These are phyloP conservation scores for Cryptosporidium canis DNA, from an alignment of 169 alveolate species.

Conservation along the genomic window DNA sequence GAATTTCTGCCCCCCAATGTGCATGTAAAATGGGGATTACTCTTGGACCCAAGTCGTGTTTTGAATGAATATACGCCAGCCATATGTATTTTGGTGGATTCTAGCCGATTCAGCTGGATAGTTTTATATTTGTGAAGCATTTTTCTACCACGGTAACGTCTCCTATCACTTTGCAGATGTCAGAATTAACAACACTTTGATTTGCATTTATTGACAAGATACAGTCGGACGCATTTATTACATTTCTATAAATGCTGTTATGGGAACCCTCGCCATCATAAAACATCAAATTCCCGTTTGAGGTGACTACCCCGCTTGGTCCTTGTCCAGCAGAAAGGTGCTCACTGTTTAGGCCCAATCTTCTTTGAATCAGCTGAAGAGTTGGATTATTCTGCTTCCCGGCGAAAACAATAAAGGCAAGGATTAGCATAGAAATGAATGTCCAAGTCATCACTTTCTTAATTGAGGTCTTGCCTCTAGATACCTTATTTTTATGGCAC, in stretches of 20 bases:
- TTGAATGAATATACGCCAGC: no score
- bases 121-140: slow-evolving; percentile 31
- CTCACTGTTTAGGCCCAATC: background rate
- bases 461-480: background rate
- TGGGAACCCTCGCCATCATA: background rate
- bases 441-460: background rate
- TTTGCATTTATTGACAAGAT: background rate
- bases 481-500: slow-evolving; percentile 5
- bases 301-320: background rate
- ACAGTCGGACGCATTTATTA: slow-evolving; percentile 38
- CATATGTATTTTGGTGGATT: no score
- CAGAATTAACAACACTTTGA: background rate
- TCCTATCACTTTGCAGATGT: slow-evolving; percentile 52
- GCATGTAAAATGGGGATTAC: background rate
- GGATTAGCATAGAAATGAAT: background rate
- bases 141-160: slow-evolving; percentile 41
- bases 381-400: background rate
- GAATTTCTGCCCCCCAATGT: no score
- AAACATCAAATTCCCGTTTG: background rate
- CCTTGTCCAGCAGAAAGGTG: background rate
- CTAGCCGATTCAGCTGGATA: background rate
- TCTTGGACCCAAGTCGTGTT: background rate
- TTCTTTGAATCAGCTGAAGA: background rate
- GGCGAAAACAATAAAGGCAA: background rate
- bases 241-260: background rate